phyloP scores from a whole-genome alignment of 2,329 filamentous ascomycete species.

The Intubia oerlemansii region DNA sequence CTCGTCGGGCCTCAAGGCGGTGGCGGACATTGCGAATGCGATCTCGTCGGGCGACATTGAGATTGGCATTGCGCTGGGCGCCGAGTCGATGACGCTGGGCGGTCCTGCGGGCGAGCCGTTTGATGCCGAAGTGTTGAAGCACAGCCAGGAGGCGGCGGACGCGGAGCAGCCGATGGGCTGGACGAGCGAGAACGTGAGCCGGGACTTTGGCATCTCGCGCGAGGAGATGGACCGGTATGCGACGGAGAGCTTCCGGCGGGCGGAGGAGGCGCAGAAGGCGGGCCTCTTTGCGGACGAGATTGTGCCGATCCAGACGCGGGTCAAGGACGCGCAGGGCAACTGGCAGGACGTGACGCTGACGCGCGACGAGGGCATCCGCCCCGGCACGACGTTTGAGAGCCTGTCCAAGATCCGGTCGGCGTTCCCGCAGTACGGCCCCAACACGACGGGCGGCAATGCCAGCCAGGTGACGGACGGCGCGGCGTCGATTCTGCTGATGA shows the following conservation, averaged over 20 bases:
- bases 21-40: constrained; percentile 82
- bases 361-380: constrained; percentile 76
- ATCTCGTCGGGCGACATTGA: constrained; percentile 67
- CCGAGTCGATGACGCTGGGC: constrained; percentile 65
- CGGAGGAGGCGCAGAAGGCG: constrained; percentile 75
- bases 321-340: constrained; percentile 71
- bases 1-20: constrained; percentile 85
- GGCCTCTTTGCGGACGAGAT: constrained; percentile 93
- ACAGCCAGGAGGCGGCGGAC: constrained; percentile 58
- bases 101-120: constrained; percentile 54
- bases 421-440: constrained; percentile 74
- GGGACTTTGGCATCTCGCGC: constrained; percentile 69
- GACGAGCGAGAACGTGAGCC: constrained; percentile 88
- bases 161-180: constrained; percentile 95
- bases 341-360: constrained; percentile 57
- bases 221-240: constrained; percentile 70
- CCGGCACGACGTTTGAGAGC: constrained; percentile 68
- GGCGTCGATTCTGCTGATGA: constrained; percentile 80
- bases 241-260: constrained; percentile 68
- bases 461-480: constrained; percentile 90
- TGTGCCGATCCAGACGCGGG: constrained; percentile 57
- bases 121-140: constrained; percentile 48
- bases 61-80: constrained; percentile 69
- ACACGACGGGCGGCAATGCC: constrained; percentile 80
- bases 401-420: constrained; percentile 73